A percentile compares a stretch with the other conserved stretches of the same genome.
Conservation (phyloP, 2,329 filamentous ascomycete genomes). For the Neurospora sp. region DNA sequence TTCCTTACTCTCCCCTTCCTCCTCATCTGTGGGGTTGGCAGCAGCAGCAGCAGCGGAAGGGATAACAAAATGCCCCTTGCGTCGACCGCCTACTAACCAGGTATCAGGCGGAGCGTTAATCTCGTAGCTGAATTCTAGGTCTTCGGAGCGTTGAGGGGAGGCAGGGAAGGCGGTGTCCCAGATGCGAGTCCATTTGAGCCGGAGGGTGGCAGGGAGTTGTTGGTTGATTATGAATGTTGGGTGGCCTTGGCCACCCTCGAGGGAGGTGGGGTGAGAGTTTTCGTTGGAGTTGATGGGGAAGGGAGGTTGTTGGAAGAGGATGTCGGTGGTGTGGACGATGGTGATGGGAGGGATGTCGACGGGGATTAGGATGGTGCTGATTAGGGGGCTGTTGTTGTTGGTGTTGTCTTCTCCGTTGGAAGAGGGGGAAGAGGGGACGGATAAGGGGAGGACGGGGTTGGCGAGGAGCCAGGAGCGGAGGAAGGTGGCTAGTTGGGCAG, state of each 20-base stretch:
- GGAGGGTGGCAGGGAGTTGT: constrained; percentile 52
- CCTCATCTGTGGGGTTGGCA: no score
- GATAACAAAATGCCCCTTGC: constrained; percentile 63
- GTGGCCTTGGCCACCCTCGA: constrained; percentile 23
- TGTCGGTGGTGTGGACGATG: constrained; percentile 70
- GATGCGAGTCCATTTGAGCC: constrained; percentile 50
- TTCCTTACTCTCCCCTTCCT: background rate
- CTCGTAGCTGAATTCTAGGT: constrained; percentile 75
- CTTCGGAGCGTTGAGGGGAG: constrained; percentile 22
- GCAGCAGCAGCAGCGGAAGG: no score
- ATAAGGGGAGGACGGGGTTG: constrained; percentile 24
- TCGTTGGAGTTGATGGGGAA: constrained; percentile 17
- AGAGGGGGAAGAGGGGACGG: constrained; percentile 9
- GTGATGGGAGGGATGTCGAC: constrained; percentile 81
- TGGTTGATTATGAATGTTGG: constrained; percentile 51
- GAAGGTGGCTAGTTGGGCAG: constrained; percentile 24
- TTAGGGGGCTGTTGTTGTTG: constrained; percentile 18
- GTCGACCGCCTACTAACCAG: constrained; percentile 78
- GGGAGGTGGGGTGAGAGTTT: constrained; percentile 9
- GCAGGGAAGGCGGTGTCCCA: constrained; percentile 44
- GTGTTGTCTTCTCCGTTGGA: constrained; percentile 22
- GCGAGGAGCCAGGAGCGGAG: constrained; percentile 29
- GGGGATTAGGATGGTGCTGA: constrained; percentile 65
- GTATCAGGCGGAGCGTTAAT: constrained; percentile 62
- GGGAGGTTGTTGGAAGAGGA: constrained; percentile 40